phyloP scores from a whole-genome alignment of 2,329 filamentous ascomycete genomes.

The Aspergillus amoenus region DNA sequence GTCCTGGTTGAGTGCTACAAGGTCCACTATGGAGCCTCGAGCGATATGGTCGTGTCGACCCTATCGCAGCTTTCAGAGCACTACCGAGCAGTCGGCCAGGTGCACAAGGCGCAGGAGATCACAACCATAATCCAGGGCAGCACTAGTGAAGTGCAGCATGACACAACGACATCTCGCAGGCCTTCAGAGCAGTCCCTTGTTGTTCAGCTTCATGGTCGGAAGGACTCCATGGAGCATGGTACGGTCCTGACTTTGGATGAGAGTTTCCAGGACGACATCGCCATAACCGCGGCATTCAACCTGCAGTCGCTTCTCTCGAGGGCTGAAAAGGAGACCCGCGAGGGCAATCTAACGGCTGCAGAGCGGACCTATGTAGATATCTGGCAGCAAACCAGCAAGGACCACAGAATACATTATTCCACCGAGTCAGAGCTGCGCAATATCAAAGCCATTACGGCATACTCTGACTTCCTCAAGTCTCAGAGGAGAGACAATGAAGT shows the following conservation, averaged over 20 bases:
- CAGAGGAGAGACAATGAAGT: conserved; percentile 38
- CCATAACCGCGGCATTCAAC: conserved; percentile 23
- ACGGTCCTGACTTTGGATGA: conserved; percentile 34
- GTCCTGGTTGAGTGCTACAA: conserved; percentile 51
- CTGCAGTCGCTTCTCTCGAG: conserved; percentile 37
- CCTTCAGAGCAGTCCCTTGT: conserved; percentile 25
- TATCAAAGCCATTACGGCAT: conserved; percentile 45
- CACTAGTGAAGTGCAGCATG: conserved; percentile 15
- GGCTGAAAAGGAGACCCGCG: conserved; percentile 38
- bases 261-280: conserved; percentile 39
- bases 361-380: conserved; percentile 51
- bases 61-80: conserved; percentile 48
- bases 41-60: conserved; percentile 47
- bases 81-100: conserved; percentile 50
- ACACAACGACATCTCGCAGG: conserved; percentile 18
- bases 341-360: conserved; percentile 35
- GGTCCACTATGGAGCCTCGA: conserved; percentile 47
- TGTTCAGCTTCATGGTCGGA: conserved; percentile 30
- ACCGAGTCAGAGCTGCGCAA: conserved; percentile 50
- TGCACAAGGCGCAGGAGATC: conserved; percentile 44
- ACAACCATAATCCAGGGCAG: conserved; percentile 21
- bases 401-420: conserved; percentile 43
- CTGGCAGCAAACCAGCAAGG: conserved; percentile 50
- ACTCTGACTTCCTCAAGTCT: conserved; percentile 47
- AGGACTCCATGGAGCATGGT: conserved; percentile 14